Conservation (phyloP, 805 yeast genomes). For the Suhomyces prunicola region DNA sequence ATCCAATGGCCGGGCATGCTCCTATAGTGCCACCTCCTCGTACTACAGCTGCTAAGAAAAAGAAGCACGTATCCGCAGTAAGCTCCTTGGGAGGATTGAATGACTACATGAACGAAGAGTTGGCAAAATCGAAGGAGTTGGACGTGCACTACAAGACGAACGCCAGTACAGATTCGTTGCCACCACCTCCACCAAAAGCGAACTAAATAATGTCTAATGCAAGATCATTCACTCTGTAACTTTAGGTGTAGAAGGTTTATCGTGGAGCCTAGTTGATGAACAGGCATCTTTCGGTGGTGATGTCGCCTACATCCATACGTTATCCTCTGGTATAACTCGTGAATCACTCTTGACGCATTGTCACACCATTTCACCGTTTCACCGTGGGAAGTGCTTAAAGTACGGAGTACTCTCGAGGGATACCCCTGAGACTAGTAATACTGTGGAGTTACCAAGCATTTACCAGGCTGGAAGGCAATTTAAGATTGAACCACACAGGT, state of each 20-base stretch:
- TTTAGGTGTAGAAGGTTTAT: neutral
- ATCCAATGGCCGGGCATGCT: slow-evolving; percentile 8
- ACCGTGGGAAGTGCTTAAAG: neutral
- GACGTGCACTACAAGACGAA: slow-evolving; percentile 19
- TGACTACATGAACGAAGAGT: slow-evolving; percentile 44
- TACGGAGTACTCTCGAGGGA: neutral
- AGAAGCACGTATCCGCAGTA: slow-evolving; percentile 23
- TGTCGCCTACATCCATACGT: neutral
- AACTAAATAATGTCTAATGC: neutral
- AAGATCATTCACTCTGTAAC: neutral
- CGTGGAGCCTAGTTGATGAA: neutral
- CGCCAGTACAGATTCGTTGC: slow-evolving; percentile 18
- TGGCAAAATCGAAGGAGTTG: slow-evolving; percentile 36
- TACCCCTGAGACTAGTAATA: no score
- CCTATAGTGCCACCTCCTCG: slow-evolving; percentile 16
- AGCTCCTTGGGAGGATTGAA: slow-evolving; percentile 26
- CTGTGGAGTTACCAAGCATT: no score
- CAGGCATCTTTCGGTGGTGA: neutral
- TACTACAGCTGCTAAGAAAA: slow-evolving; percentile 20
- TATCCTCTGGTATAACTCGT: neutral
- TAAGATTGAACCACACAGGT: no score
- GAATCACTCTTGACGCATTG: neutral
- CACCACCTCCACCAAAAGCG: slow-evolving; percentile 24
- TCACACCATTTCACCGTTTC: neutral
- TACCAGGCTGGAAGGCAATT: no score